phyloP scores from a whole-genome alignment of 179 eudicot genomes.

The Camellia oleifera region DNA sequence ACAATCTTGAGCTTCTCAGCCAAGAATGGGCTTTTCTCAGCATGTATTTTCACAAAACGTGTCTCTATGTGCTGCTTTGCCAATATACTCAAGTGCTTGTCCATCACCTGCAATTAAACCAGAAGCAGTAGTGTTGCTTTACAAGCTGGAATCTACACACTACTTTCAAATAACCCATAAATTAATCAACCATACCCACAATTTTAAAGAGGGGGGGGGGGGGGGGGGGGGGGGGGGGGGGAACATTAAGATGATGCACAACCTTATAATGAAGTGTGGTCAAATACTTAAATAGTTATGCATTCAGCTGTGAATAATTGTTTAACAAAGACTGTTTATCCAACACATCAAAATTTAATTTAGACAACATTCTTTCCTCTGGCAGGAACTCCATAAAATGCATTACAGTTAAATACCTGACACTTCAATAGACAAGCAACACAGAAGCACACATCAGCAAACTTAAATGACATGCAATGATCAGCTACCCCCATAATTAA shows the following conservation, averaged over 20 bases:
- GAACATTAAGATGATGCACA: neutral
- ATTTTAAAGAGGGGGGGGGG: too few species aligned
- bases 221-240: too few species aligned
- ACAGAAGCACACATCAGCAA: neutral
- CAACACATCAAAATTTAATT: neutral
- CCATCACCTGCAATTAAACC: slow-evolving; percentile 64
- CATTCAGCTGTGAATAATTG: neutral
- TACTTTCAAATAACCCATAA: neutral
- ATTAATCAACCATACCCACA: neutral
- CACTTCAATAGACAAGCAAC: neutral
- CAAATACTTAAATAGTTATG: neutral
- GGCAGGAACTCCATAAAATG: neutral
- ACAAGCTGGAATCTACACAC: neutral
- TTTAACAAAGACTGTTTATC: neutral
- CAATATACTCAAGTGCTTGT: slow-evolving; percentile 77
- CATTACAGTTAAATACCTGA: neutral
- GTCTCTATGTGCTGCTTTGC: slow-evolving; percentile 95
- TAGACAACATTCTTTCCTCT: neutral
- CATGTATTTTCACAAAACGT: slow-evolving; percentile 77
- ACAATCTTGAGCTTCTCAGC: slow-evolving; percentile 86
- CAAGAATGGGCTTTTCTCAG: slow-evolving; percentile 93
- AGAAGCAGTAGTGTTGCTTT: neutral
- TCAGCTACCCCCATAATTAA: neutral
- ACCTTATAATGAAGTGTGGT: neutral
- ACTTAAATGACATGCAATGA: too few species aligned